Evolutionary conservation across 306 rosid species (phyloP).

Genomic region (Prunus salicina): DNA sequence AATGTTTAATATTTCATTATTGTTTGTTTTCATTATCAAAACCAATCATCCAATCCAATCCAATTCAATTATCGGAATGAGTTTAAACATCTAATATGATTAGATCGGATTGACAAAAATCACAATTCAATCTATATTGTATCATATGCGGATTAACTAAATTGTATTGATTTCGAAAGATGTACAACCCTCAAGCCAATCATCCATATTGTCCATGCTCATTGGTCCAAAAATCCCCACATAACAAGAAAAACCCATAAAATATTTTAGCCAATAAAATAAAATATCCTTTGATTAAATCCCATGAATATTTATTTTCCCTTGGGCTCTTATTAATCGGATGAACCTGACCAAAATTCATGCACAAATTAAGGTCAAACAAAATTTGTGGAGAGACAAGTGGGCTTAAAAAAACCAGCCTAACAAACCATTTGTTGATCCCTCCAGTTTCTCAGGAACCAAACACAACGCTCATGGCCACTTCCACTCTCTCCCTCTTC

Average conservation of each 20-base stretch:
- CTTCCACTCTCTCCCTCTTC: neutral
- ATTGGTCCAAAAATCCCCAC: too few relatives aligned
- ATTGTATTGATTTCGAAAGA: fast-evolving
- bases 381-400: too few relatives aligned
- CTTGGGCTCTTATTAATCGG: neutral
- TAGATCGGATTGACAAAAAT: neutral
- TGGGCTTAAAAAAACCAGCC: neutral
- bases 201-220: too few relatives aligned
- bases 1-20: too few relatives aligned
- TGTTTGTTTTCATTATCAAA: too few relatives aligned
- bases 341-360: neutral
- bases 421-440: neutral
- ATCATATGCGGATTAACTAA: fast-evolving
- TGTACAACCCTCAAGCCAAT: fast-evolving
- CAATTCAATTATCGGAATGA: too few relatives aligned
- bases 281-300: too few relatives aligned
- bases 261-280: too few relatives aligned
- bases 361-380: neutral
- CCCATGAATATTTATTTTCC: too few relatives aligned
- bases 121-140: neutral
- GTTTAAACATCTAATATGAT: too few relatives aligned
- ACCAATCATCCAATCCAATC: too few relatives aligned
- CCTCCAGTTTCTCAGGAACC: neutral
- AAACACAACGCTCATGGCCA: slow-evolving; percentile 1
- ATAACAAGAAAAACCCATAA: too few relatives aligned